phyloP scores from a whole-genome alignment of 2,329 filamentous ascomycete genomes.

The Trichophaea hybrida region DNA sequence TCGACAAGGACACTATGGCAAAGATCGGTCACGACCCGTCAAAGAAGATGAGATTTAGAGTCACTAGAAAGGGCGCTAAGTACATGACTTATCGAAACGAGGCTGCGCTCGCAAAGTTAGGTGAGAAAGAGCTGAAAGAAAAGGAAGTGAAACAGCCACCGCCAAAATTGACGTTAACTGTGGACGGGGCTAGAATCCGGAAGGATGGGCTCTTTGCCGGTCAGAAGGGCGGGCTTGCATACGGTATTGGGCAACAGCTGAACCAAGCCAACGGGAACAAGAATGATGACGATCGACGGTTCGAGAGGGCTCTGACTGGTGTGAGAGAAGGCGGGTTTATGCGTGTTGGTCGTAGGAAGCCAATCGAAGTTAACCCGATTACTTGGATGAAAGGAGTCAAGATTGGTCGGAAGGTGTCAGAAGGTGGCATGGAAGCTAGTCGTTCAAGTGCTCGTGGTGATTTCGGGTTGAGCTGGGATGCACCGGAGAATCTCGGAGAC shows the following conservation, averaged over 20 bases:
- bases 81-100: conserved; percentile 76
- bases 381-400: conserved; percentile 53
- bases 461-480: conserved; percentile 25
- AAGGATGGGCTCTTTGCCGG: background rate
- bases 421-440: conserved; percentile 11
- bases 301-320: conserved; percentile 1
- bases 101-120: conserved; percentile 33
- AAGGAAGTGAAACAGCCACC: background rate
- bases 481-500: conserved; percentile 41
- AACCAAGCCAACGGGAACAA: background rate
- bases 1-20: conserved; percentile 24
- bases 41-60: conserved; percentile 28
- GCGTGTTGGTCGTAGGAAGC: conserved; percentile 35
- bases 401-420: conserved; percentile 30
- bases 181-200: background rate
- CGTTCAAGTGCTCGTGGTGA: conserved; percentile 5
- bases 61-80: conserved; percentile 68
- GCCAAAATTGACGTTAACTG: conserved; percentile 2
- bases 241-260: background rate
- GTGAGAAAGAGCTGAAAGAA: conserved; percentile 17
- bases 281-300: background rate
- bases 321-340: conserved; percentile 34
- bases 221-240: background rate
- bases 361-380: conserved; percentile 43
- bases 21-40: conserved; percentile 26